These are phyloP conservation scores for Erysimum cheiranthoides DNA, from an alignment of 345 rosid genomes.

Conservation along the genomic window DNA sequence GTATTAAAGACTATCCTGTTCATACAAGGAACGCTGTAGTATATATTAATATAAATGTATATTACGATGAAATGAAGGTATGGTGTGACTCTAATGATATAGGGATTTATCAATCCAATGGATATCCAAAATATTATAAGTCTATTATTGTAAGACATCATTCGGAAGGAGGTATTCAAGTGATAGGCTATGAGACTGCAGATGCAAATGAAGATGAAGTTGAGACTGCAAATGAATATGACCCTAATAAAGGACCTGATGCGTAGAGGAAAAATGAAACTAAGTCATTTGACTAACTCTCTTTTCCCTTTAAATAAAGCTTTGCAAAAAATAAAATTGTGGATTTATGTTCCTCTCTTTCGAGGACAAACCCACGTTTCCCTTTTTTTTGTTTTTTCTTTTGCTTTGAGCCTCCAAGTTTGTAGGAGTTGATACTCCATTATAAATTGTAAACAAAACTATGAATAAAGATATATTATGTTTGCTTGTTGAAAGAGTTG, in stretches of 20 bases:
- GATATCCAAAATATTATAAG: neutral
- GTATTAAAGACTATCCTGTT: neutral
- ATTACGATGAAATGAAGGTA: neutral
- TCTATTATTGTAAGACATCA: neutral
- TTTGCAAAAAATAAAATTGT: neutral
- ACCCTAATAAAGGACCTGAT: no score
- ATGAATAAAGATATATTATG: neutral
- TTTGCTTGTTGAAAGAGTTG: neutral
- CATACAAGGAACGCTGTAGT: neutral
- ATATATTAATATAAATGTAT: neutral
- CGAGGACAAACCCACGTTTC: neutral
- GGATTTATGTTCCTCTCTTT: neutral
- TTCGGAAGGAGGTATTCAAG: neutral
- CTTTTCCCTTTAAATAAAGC: no score
- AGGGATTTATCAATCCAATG: neutral
- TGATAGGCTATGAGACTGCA: no score
- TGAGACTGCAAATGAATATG: no score
- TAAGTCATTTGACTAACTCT: neutral
- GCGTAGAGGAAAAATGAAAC: no score
- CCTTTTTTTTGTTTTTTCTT: neutral
- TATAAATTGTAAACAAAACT: neutral
- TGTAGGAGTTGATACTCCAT: neutral
- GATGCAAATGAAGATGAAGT: no score
- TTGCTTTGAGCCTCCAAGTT: neutral
- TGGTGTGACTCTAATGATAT: neutral